These are phyloP conservation scores for Suhomyces atakaporum DNA, from an alignment of 1,139 yeast genomes.

Conservation along the genomic window DNA sequence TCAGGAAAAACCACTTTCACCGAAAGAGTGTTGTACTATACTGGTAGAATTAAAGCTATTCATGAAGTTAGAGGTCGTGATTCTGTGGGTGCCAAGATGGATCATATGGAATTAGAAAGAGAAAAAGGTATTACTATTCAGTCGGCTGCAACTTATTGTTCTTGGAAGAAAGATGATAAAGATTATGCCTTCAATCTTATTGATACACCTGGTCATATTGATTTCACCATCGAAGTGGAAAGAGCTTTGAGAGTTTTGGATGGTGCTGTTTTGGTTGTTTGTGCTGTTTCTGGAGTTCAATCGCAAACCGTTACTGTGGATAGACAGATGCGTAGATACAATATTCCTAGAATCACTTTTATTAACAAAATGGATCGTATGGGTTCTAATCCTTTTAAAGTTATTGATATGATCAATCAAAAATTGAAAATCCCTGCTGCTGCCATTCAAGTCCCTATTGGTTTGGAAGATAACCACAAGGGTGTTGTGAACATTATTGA, in stretches of 20 bases:
- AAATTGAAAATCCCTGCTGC: slow-evolving; percentile 95
- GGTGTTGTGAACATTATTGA: slow-evolving; percentile 93
- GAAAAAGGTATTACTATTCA: slow-evolving; percentile 68
- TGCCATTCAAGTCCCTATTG: slow-evolving; percentile 96
- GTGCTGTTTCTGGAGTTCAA: slow-evolving; percentile 98
- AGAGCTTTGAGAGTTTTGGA: slow-evolving; percentile 95
- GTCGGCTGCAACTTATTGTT: slow-evolving; percentile 97
- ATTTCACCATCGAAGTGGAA: slow-evolving; percentile 97
- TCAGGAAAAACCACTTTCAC: slow-evolving; percentile 89
- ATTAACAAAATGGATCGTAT: slow-evolving; percentile 98
- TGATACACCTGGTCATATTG: slow-evolving; percentile 65
- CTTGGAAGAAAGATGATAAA: slow-evolving; percentile 77
- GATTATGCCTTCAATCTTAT: slow-evolving; percentile 71
- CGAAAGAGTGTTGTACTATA: slow-evolving; percentile 92
- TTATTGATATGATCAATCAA: slow-evolving; percentile 84
- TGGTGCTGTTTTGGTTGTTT: slow-evolving; percentile 96
- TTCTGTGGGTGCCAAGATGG: slow-evolving; percentile 92
- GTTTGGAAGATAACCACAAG: slow-evolving; percentile 77
- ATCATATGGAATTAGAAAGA: slow-evolving; percentile 75
- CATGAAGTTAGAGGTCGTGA: slow-evolving; percentile 99
- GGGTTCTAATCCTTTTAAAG: slow-evolving; percentile 97
- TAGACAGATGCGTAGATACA: slow-evolving; percentile 97
- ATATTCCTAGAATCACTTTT: slow-evolving; percentile 94
- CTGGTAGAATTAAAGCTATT: slow-evolving; percentile 96
- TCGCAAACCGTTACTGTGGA: slow-evolving; percentile 98